Base-by-base conservation (phyloP, 768 basidiomycete genomes). In the Amanita exitialis region DNA sequence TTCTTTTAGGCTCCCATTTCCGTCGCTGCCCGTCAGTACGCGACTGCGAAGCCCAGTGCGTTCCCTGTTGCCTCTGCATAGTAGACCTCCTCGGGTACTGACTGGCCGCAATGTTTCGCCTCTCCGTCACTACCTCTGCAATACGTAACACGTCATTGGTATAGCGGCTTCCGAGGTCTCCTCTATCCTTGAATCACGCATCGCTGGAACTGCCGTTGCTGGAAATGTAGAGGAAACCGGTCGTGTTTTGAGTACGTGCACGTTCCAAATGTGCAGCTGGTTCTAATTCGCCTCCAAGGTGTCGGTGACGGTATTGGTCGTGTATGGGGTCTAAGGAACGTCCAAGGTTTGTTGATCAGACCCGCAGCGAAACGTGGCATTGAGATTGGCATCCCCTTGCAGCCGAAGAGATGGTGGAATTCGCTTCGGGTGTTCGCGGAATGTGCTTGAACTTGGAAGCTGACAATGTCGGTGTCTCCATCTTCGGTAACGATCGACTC, bases 351-450 rank as follows among this genome's bases (percentile, higher is more conserved):
- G 70, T 62, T 49, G 32, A 36, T 27, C 25, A 13, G 20, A 47
- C 45, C n/a, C 5, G 16, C 30, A 13, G 18, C 9, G 30, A 35
- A 27, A 49, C 50, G 45, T 54, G 51, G 60, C 41, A 37, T 47
- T 51, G 50, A 30, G n/a, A 34, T 27, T 52, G 20, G 16, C 53
- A 47, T 55, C 51, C 55, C 48, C 51, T 52, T 44, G 44, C 70
- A 93, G 86, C 86, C 74, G 96, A 99, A 76, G 96, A 99, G 83
- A 99, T 99, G 96, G 96, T 99, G 81, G 96, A 99, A 81, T 99
- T 99, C 82, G 91, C 95, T 45, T 98, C 96, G 47, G 96, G 96
- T 73, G 84, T 99, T 63, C 94, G 96, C 69, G 96, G 96, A 79
- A 99, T 99, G 96, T 97, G 94, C 73, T 74, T 99, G 72, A 99